Conservation (phyloP, 2,329 filamentous ascomycete genomes). For the Coniochaeta hoffmannii region DNA sequence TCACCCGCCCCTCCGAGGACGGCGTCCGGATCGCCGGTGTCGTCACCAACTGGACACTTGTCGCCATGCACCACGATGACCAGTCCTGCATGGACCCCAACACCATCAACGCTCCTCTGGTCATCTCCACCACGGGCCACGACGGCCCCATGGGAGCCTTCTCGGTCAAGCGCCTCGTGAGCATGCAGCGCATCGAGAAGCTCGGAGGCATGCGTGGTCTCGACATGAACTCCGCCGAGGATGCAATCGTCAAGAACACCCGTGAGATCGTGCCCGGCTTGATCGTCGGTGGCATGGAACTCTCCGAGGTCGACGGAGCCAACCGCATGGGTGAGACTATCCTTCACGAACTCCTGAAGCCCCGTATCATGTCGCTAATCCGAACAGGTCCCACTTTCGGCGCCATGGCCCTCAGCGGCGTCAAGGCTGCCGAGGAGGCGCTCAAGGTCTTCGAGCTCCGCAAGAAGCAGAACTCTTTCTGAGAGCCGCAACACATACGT, state of each 20-base stretch:
- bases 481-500: not conserved
- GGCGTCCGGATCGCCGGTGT: slow-evolving; percentile 74
- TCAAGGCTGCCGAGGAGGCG: slow-evolving; percentile 87
- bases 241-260: slow-evolving; percentile 88
- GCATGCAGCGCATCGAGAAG: slow-evolving; percentile 76
- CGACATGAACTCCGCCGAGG: slow-evolving; percentile 87
- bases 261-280: slow-evolving; percentile 81
- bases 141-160: slow-evolving; percentile 90
- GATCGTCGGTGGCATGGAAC: slow-evolving; percentile 92
- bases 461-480: slow-evolving; percentile 59
- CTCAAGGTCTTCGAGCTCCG: slow-evolving; percentile 69
- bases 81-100: slow-evolving; percentile 96
- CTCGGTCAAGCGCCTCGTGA: slow-evolving; percentile 81
- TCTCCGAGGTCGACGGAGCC: slow-evolving; percentile 82
- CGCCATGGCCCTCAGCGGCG: slow-evolving; percentile 79
- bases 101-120: slow-evolving; percentile 86
- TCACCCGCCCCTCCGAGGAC: slow-evolving; percentile 60
- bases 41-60: slow-evolving; percentile 93
- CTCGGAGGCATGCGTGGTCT: slow-evolving; percentile 88
- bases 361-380: slow-evolving; percentile 4
- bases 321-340: slow-evolving; percentile 68
- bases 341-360: not conserved
- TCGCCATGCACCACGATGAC: slow-evolving; percentile 79
- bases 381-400: slow-evolving; percentile 64
- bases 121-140: slow-evolving; percentile 87